Evolutionary conservation across 1,284 basidiomycete species (phyloP).

Genomic region (Leucocoprinus gongylophorus): DNA sequence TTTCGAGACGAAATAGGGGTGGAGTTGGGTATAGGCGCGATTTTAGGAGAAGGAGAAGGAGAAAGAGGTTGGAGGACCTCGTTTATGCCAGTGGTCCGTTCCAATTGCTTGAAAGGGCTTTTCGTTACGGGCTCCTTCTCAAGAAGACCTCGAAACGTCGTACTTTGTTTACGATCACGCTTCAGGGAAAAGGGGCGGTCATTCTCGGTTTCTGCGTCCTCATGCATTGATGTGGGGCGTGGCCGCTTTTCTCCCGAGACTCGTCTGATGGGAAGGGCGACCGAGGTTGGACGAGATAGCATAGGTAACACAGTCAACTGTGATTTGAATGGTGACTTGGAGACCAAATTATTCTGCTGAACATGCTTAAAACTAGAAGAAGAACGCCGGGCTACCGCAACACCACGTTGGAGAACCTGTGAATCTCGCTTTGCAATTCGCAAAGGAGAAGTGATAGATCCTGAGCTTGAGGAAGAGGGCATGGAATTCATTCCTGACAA

Average conservation of each 20-base stretch:
- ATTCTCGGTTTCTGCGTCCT: conserved; percentile 63
- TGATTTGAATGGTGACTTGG: conserved; percentile 84
- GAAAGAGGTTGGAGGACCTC: conserved; percentile 19
- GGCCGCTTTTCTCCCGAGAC: conserved; percentile 71
- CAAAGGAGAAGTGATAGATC: conserved; percentile 51
- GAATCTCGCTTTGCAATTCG: conserved; percentile 66
- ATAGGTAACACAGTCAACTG: conserved; percentile 44
- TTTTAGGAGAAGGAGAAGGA: conserved; percentile 19
- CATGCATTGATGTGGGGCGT: conserved; percentile 57
- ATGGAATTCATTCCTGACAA: conserved; percentile 31
- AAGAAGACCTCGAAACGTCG: conserved; percentile 65
- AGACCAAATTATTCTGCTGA: conserved; percentile 75
- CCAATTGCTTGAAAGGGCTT: conserved; percentile 65
- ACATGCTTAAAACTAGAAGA: conserved; percentile 82
- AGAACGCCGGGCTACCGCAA: conserved; percentile 59
- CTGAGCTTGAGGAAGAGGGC: conserved; percentile 27
- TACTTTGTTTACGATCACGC: conserved; percentile 71
- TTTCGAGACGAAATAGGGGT: conserved; percentile 9
- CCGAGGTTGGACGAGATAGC: conserved; percentile 26
- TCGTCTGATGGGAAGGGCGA: conserved; percentile 38
- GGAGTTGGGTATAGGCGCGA: conserved; percentile 17
- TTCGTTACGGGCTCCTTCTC: conserved; percentile 76
- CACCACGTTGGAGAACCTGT: conserved; percentile 31
- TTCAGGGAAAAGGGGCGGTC: conserved; percentile 64
- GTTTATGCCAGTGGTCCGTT: conserved; percentile 17